Conservation (phyloP, 352 stramenopile species). For the Saprolegnia parasitica region DNA sequence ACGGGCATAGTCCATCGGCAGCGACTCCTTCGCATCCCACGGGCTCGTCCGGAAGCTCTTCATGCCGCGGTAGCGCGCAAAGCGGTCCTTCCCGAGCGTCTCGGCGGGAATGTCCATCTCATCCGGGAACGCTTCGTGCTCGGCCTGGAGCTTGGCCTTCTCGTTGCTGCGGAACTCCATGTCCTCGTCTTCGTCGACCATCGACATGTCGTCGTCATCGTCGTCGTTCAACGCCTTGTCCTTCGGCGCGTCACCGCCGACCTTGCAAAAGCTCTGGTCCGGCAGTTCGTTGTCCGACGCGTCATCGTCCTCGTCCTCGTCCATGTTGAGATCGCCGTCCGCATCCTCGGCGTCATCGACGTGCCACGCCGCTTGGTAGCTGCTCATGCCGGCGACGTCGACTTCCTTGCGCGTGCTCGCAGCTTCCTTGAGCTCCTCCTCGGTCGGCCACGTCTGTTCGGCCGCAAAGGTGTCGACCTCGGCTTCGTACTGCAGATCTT, state of each 20-base stretch:
- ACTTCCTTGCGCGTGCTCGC: slow-evolving; percentile 56
- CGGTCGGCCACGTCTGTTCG: slow-evolving; percentile 97
- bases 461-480: slow-evolving; percentile 92
- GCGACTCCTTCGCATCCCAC: slow-evolving; percentile 98
- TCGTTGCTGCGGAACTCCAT: slow-evolving; percentile 85
- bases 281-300: slow-evolving; percentile 41
- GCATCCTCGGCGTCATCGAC: slow-evolving; percentile 60
- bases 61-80: slow-evolving; percentile 92
- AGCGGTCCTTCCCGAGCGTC: slow-evolving; percentile 57
- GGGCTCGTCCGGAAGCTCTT: slow-evolving; percentile 94
- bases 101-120: slow-evolving; percentile 83
- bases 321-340: slow-evolving; percentile 44
- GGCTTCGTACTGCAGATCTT: slow-evolving; percentile 83
- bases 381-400: slow-evolving; percentile 68
- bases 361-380: slow-evolving; percentile 95
- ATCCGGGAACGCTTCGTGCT: slow-evolving; percentile 92
- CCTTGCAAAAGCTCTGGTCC: slow-evolving; percentile 81
- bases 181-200: slow-evolving; percentile 65
- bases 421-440: slow-evolving; percentile 92
- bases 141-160: slow-evolving; percentile 87
- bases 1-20: slow-evolving; percentile 95
- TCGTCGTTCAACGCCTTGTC: slow-evolving; percentile 53
- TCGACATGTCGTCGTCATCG: slow-evolving; percentile 71
- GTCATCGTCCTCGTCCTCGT: slow-evolving; percentile 63
- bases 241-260: slow-evolving; percentile 44